Evolutionary conservation across 139 green algal genomes (phyloP).

Genomic region (Raphidocelis subcapitata): DNA sequence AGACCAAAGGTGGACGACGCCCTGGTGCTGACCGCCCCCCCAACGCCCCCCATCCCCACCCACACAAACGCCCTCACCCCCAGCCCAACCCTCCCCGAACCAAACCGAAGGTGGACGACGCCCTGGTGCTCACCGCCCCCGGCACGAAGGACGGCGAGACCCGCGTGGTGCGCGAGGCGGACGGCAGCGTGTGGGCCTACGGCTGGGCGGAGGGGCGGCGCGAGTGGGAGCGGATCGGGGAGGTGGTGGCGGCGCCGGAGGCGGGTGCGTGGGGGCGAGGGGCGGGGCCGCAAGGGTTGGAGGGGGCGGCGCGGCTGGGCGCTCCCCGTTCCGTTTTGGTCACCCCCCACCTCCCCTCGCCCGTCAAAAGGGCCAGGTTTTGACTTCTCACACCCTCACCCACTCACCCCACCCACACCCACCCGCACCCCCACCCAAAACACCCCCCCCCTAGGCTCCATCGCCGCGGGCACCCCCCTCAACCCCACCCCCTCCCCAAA

Average conservation of each 20-base stretch:
- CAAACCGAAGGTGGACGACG: conserved; percentile 27
- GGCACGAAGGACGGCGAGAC: conserved; percentile 46
- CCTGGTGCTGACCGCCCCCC: conserved; percentile 13
- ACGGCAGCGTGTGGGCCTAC: conserved; percentile 76
- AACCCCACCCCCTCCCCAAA: too few relatives aligned
- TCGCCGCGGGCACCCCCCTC: too few relatives aligned
- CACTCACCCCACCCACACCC: too few relatives aligned
- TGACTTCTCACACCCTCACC: too few relatives aligned
- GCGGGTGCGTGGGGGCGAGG: conserved; percentile 1
- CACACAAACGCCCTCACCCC: too few relatives aligned
- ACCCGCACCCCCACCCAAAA: too few relatives aligned
- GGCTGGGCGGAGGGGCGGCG: conserved; percentile 61
- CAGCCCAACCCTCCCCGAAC: too few relatives aligned
- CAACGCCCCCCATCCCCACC: neutral
- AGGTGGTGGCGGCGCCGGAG: conserved; percentile 68
- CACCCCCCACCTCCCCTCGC: too few relatives aligned
- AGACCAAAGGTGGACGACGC: conserved; percentile 28
- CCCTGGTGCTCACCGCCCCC: conserved; percentile 28
- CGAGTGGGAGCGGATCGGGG: conserved; percentile 87
- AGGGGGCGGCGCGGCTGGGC: too few relatives aligned
- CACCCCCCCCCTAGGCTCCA: too few relatives aligned
- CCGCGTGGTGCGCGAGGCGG: conserved; percentile 63
- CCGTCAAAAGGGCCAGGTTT: too few relatives aligned
- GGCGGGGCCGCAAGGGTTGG: neutral
- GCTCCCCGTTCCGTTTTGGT: too few relatives aligned